phyloP scores from a whole-genome alignment of 208 protist genomes.

The Phytomonas sp. region DNA sequence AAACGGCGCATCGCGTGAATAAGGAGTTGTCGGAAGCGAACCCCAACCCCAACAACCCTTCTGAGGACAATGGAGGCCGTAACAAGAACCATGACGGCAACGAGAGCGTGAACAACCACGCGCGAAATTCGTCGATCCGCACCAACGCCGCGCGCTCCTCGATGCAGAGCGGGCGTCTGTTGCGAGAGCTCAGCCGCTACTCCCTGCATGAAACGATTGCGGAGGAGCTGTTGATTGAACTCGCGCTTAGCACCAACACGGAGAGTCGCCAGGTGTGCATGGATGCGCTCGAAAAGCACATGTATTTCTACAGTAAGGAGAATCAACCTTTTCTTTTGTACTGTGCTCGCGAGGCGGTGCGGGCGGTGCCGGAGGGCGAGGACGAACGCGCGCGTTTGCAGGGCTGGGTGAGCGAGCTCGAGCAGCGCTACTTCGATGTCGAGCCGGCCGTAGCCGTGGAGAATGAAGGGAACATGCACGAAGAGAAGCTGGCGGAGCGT shows the following conservation, averaged over 20 bases:
- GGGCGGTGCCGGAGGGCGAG: background rate
- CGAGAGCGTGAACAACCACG: background rate
- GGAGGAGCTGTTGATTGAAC: constrained; percentile 49
- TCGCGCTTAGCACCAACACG: constrained; percentile 25
- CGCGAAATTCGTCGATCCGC: constrained; percentile 16
- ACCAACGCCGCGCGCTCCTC: constrained; percentile 43
- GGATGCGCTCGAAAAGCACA: constrained; percentile 54
- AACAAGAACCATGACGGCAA: constrained; percentile 4
- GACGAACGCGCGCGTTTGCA: constrained; percentile 15
- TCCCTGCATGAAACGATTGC: constrained; percentile 82
- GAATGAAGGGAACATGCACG: background rate
- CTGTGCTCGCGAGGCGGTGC: constrained; percentile 21
- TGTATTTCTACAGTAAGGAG: constrained; percentile 84
- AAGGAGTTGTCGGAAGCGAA: constrained; percentile 10
- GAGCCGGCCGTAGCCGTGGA: too few relatives aligned
- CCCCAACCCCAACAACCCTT: background rate
- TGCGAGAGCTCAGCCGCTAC: constrained; percentile 71
- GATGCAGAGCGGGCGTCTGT: constrained; percentile 67
- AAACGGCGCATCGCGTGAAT: constrained; percentile 25
- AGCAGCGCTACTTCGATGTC: constrained; percentile 18
- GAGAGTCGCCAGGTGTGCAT: constrained; percentile 40
- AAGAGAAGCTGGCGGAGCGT: background rate
- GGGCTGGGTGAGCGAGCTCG: constrained; percentile 38
- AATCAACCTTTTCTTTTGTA: constrained; percentile 56
- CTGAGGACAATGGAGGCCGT: background rate